Evolutionary conservation across 2,329 filamentous ascomycete species (phyloP), one percentile per base, ranked within the genome.

Genomic region (Talaromyces sp.): DNA sequence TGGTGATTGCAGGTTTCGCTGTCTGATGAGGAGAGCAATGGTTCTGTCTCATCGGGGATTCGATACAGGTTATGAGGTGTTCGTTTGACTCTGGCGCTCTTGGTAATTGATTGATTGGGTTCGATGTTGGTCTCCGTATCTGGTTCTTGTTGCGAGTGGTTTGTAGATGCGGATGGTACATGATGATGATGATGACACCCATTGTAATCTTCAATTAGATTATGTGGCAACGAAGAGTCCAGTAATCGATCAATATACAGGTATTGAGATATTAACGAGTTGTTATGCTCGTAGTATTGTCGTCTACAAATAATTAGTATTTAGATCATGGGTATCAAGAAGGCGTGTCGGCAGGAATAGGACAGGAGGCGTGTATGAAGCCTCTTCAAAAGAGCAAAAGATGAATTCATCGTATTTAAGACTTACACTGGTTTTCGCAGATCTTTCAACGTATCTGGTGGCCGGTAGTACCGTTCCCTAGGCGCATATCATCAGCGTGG

Each of bases 171-270:
- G 14, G 24, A 29, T n/a, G 43, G 47, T 19, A 47, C 36, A 19
- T 54, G 56, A 9, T 62, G 86, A 19, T 54, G 56, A 9, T 62
- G 86, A 5, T 51, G 51, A 27, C 52, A 49, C n/a, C 47, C 57
- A 13, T 55, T 52, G 72, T 96, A 97, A 72, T 97, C 92, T 67
- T 95, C 92, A 52, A 97, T 86, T 40, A 97, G 79, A 64, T 93
- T 87, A 67, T 96, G 92, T 2, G 92, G 92, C n/a, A 96, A 83
- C 27, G 90, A 92, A 8, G 91, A 96, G 74, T 96, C 91, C 56
- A 97, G 82, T 51, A 97, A 79, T 47, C 88, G 85, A 74, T 97
- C 93, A 64, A 97, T 96, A 70, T 95, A 97, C 58, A 95, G 80
- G 70, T 97, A 97, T 70, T 96, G 89, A 70, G 94, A 89, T 54